phyloP scores from a whole-genome alignment of 2,329 filamentous ascomycete species.

The Ophiosphaerella herpotricha region DNA sequence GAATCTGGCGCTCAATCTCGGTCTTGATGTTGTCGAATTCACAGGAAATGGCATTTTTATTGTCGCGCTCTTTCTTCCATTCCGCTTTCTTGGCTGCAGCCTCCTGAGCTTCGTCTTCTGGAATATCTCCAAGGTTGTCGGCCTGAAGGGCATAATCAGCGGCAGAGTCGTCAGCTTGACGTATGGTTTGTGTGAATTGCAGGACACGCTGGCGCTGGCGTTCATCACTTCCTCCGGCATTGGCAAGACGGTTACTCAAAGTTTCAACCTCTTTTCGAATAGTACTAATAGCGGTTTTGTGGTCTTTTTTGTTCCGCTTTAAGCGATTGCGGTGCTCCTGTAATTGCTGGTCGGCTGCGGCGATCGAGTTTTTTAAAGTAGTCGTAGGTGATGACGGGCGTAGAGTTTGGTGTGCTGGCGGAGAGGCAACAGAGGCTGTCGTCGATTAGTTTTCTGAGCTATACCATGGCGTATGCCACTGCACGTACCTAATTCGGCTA shows the following conservation, averaged over 20 bases:
- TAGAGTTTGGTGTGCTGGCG: slow-evolving; percentile 64
- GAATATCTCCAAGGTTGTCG: slow-evolving; percentile 67
- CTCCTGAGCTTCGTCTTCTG: slow-evolving; percentile 63
- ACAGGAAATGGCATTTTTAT: slow-evolving; percentile 55
- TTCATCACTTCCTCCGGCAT: slow-evolving; percentile 73
- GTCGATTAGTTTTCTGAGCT: slow-evolving; percentile 11
- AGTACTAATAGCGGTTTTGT: slow-evolving; percentile 69
- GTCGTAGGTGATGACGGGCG: slow-evolving; percentile 77
- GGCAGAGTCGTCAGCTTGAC: slow-evolving; percentile 68
- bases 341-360: slow-evolving; percentile 71
- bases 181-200: slow-evolving; percentile 75
- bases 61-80: slow-evolving; percentile 60
- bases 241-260: slow-evolving; percentile 67
- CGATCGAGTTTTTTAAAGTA: slow-evolving; percentile 76
- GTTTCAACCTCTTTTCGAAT: slow-evolving; percentile 76
- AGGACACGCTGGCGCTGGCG: slow-evolving; percentile 74
- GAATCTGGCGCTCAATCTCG: slow-evolving; percentile 65
- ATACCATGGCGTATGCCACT: neutral
- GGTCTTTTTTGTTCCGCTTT: slow-evolving; percentile 74
- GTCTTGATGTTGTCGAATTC: slow-evolving; percentile 67
- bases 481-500: slow-evolving; percentile 61
- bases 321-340: slow-evolving; percentile 70
- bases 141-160: slow-evolving; percentile 62
- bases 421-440: slow-evolving; percentile 42
- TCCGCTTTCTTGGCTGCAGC: slow-evolving; percentile 63